A percentile compares a stretch with the other conserved stretches of the same genome.
phyloP scores from a whole-genome alignment of 2,329 filamentous ascomycete genomes.

The Fusarium paranaense region DNA sequence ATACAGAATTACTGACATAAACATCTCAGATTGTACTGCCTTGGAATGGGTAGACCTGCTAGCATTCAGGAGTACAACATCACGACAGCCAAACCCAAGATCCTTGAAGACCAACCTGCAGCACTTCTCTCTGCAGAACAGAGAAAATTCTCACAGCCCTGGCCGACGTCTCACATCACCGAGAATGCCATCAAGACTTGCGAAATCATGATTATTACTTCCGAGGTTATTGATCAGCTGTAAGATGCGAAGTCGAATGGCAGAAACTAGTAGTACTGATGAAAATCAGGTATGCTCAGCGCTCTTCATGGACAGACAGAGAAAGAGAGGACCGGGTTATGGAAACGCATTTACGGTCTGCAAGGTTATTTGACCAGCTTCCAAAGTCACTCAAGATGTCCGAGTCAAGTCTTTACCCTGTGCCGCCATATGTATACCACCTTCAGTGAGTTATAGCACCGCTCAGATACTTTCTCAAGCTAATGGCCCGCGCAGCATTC shows the following conservation, averaged over 20 bases:
- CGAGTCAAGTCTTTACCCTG: neutral
- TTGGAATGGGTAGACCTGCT: neutral
- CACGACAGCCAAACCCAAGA: neutral
- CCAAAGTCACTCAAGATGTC: neutral
- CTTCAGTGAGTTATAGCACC: neutral
- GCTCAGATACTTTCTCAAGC: neutral
- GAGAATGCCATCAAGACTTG: conserved; percentile 16
- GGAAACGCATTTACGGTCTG: neutral
- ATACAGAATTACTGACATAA: too few relatives aligned
- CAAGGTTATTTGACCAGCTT: neutral
- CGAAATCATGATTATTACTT: conserved; percentile 17
- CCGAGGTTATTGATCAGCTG: conserved; percentile 21
- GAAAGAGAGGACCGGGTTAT: neutral
- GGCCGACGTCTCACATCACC: conserved; percentile 15
- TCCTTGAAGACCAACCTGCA: neutral
- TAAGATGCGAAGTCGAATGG: neutral
- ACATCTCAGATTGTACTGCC: neutral
- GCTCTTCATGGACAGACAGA: neutral
- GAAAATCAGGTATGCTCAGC: neutral
- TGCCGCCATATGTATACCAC: neutral
- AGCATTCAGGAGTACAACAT: neutral
- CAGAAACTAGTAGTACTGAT: neutral
- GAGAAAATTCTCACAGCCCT: neutral
- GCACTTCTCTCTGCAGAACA: neutral
- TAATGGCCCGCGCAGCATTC: neutral